Base-by-base conservation (phyloP, 495 filamentous ascomycete genomes). In the Neurospora cerealis region DNA sequence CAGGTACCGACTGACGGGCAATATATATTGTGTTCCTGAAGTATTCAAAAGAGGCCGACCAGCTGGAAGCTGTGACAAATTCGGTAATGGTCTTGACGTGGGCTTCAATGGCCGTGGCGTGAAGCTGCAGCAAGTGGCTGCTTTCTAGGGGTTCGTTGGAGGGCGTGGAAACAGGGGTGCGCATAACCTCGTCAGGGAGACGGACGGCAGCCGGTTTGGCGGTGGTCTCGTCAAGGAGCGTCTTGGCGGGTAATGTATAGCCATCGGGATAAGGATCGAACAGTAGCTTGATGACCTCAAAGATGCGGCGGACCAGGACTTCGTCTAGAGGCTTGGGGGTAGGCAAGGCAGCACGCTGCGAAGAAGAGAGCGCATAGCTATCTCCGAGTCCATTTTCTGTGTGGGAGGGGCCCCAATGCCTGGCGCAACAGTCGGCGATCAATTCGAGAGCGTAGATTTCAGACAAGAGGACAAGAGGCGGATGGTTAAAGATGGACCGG, bases 351-450 rank as follows among this genome's bases (percentile, higher is more conserved):
- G 79, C 75, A 32, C 75, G 77, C 46, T 75, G 77, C 15, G 73
- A 39, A 9, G 78, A 71, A 60, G 77, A 75, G 70, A 82, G 77
- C 54, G 54, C 54, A 66, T 66, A 66, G 32, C 54, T 66, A 66
- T 66, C 54, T 66, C 54, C 54, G 28, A 66, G 24, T 0, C 54
- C 54, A 34, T 66, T 66, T 66, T 66, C 54, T 36, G 54, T 34
- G 28, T 66, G 54, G 13, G 54, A 66, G 24, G 76, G 80, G 71
- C 74, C 75, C 88, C 88, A 90, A 77, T 89, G 83, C 66, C 85
- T 86, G 54, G 84, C 83, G 76, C 88, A 90, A 78, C 89, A 91
- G 78, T 91, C 89, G 76, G 89, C 88, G 69, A 89, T 84, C 54
- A 91, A 82, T 73, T 87, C 85, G 74, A 91, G 81, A 36, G 89